Conservation (phyloP, 108 stramenopile genomes). For the Aurantiochytrium sp. region DNA sequence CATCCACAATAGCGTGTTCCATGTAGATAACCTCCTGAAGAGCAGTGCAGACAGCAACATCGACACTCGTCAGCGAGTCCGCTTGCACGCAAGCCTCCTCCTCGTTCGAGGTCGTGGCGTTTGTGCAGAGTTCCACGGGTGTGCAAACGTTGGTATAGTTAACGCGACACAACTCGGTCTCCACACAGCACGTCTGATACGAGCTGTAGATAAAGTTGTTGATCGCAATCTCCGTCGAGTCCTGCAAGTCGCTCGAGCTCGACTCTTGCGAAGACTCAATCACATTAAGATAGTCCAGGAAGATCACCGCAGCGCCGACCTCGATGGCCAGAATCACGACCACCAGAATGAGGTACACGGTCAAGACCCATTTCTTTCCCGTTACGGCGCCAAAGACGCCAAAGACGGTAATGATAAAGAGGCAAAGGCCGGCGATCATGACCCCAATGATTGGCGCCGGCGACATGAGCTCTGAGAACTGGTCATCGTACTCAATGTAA, state of each 20-base stretch:
- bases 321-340: not conserved
- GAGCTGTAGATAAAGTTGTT: not conserved
- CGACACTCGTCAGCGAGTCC: not conserved
- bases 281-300: not conserved
- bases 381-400: not conserved
- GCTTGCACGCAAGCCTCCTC: not conserved
- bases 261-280: not conserved
- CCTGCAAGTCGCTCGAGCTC: not conserved
- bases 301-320: not conserved
- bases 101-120: not conserved
- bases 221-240: not conserved
- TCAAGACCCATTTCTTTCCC: not conserved
- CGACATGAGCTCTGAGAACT: not conserved
- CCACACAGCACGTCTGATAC: not conserved
- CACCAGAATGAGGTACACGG: not conserved
- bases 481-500: not conserved
- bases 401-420: not conserved
- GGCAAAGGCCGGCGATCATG: not conserved
- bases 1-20: not conserved
- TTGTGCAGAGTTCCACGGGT: not conserved
- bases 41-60: not conserved
- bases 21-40: not conserved
- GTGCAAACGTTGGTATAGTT: not conserved
- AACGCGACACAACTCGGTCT: not conserved
- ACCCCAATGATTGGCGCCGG: not conserved